Conservation (phyloP, 441 rosid genomes). For the Geranium incanum region DNA sequence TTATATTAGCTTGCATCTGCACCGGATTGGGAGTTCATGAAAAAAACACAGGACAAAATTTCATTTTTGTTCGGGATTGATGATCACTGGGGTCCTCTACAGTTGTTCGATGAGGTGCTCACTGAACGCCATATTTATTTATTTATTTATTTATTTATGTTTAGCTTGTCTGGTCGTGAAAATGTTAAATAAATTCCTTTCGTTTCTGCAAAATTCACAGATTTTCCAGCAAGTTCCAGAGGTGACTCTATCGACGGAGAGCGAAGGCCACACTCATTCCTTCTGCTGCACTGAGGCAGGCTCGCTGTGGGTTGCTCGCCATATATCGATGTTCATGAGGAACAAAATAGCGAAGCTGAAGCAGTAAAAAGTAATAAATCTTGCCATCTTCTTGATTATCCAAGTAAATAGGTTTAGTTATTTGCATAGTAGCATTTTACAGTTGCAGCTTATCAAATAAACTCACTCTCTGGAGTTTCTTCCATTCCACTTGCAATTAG, state of each 20-base stretch:
- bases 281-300: slow-evolving; percentile 75
- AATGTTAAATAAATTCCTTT: background rate
- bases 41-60: slow-evolving; percentile 44
- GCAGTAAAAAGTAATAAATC: slow-evolving; percentile 14
- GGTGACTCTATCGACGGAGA: slow-evolving; percentile 50
- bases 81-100: slow-evolving; percentile 87
- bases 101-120: slow-evolving; percentile 70
- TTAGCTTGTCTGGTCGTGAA: background rate
- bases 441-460: too few species aligned
- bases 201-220: background rate
- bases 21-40: slow-evolving; percentile 73
- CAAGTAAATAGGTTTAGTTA: too few species aligned
- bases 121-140: slow-evolving; percentile 4
- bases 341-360: slow-evolving; percentile 19
- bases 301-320: slow-evolving; percentile 63
- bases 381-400: background rate
- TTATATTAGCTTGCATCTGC: slow-evolving; percentile 47
- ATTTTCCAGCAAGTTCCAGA: slow-evolving; percentile 43
- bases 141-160: background rate
- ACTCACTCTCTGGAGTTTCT: too few species aligned
- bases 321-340: slow-evolving; percentile 49
- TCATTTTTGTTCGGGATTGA: slow-evolving; percentile 65
- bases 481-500: too few species aligned
- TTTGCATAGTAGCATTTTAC: too few species aligned
- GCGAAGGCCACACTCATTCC: slow-evolving; percentile 66